phyloP scores from a whole-genome alignment of 169 alveolate genomes.

The Amoebophrya sp. region DNA sequence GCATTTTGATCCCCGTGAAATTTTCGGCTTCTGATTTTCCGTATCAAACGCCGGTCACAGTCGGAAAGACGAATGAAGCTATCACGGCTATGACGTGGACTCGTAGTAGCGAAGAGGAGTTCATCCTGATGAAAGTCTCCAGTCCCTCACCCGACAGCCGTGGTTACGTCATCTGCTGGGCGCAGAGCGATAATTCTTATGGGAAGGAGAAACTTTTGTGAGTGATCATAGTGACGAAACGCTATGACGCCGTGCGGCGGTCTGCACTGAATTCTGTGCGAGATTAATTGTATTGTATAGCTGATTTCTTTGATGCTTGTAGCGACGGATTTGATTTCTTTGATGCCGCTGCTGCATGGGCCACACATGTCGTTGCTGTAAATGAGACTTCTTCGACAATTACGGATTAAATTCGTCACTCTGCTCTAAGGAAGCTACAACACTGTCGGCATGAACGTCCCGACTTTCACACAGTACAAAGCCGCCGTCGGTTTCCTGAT shows the following conservation, averaged over 20 bases:
- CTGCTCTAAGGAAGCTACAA: no score
- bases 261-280: no score
- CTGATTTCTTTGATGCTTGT: no score
- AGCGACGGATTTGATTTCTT: no score
- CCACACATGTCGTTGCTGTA: no score
- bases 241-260: no score
- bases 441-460: background rate
- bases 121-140: background rate
- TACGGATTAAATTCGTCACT: no score
- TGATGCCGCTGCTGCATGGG: no score
- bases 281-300: no score
- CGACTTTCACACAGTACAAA: background rate
- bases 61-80: background rate
- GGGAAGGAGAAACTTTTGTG: no score
- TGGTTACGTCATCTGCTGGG: constrained; percentile 22
- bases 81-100: background rate
- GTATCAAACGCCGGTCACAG: background rate
- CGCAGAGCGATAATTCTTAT: background rate
- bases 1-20: background rate
- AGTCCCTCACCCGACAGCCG: background rate
- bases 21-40: background rate
- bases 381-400: no score
- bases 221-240: no score
- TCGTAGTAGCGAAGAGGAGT: background rate
- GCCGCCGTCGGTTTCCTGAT: background rate